phyloP scores from a whole-genome alignment of 1,139 yeast species.

The Pichia sp. region DNA sequence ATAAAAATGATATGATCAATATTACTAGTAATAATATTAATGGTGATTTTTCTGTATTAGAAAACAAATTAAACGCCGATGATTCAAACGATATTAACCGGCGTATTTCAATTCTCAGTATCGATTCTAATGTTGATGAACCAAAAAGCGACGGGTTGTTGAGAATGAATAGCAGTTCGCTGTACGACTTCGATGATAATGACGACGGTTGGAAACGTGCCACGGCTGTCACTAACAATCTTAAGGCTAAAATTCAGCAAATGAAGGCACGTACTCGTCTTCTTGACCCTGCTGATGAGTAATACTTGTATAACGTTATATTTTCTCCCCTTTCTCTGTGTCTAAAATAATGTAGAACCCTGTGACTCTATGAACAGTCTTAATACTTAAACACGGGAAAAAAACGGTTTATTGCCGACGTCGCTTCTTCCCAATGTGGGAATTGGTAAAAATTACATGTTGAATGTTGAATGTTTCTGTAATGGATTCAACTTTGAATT shows the following conservation, averaged over 20 bases:
- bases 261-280: constrained; percentile 66
- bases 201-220: constrained; percentile 87
- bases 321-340: too few relatives aligned
- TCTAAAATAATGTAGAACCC: too few relatives aligned
- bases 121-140: constrained; percentile 14
- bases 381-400: too few relatives aligned
- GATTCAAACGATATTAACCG: constrained; percentile 24
- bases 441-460: too few relatives aligned
- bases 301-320: neutral
- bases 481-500: neutral
- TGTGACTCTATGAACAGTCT: too few relatives aligned
- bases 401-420: too few relatives aligned
- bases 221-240: constrained; percentile 78
- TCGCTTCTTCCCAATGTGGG: too few relatives aligned
- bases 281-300: constrained; percentile 14
- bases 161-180: neutral
- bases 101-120: constrained; percentile 25
- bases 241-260: constrained; percentile 77
- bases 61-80: constrained; percentile 2
- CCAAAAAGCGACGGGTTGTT: constrained; percentile 8
- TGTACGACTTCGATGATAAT: constrained; percentile 36
- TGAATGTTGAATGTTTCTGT: too few relatives aligned
- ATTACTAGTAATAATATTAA: too few relatives aligned
- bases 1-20: too few relatives aligned
- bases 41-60: too few relatives aligned